Conservation (phyloP, 139 green algal species). For the Chara braunii region DNA sequence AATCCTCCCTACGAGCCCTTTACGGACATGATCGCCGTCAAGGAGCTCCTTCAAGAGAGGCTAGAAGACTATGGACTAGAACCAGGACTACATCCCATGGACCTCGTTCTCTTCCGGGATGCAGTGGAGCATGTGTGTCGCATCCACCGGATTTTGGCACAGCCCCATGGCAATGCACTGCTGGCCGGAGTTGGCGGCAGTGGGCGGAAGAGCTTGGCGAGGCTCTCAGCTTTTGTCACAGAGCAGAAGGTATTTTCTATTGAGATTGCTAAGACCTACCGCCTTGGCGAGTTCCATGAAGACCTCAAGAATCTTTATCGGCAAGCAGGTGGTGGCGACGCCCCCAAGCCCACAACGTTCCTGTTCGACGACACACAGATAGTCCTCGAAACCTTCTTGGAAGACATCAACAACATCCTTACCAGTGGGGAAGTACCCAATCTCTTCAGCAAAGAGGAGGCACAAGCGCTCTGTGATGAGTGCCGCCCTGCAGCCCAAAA, state of each 20-base stretch:
- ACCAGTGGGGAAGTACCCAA: constrained; percentile 65
- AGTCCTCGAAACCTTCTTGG: constrained; percentile 67
- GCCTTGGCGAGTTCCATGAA: constrained; percentile 60
- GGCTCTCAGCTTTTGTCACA: constrained; percentile 68
- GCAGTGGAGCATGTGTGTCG: constrained; percentile 71
- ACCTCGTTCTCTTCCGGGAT: constrained; percentile 78
- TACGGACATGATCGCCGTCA: constrained; percentile 52
- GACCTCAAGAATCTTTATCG: constrained; percentile 65
- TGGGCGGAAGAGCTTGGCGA: constrained; percentile 66
- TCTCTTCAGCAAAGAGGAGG: constrained; percentile 70
- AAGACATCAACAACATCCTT: constrained; percentile 78
- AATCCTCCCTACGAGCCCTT: constrained; percentile 69
- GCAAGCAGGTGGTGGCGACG: constrained; percentile 54
- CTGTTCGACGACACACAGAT: constrained; percentile 78
- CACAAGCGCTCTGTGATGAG: constrained; percentile 62
- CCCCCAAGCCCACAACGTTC: constrained; percentile 59
- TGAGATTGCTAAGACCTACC: constrained; percentile 23
- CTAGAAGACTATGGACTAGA: constrained; percentile 73
- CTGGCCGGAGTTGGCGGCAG: constrained; percentile 78
- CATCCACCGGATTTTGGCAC: constrained; percentile 66
- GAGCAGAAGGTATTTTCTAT: constrained; percentile 51
- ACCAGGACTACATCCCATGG: constrained; percentile 61
- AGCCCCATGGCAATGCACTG: constrained; percentile 73
- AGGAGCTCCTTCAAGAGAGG: constrained; percentile 61
- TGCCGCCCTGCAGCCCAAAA: constrained; percentile 58